phyloP scores from a whole-genome alignment of 2,329 filamentous ascomycete species.

The Magnaporthiopsis rhizophila region DNA sequence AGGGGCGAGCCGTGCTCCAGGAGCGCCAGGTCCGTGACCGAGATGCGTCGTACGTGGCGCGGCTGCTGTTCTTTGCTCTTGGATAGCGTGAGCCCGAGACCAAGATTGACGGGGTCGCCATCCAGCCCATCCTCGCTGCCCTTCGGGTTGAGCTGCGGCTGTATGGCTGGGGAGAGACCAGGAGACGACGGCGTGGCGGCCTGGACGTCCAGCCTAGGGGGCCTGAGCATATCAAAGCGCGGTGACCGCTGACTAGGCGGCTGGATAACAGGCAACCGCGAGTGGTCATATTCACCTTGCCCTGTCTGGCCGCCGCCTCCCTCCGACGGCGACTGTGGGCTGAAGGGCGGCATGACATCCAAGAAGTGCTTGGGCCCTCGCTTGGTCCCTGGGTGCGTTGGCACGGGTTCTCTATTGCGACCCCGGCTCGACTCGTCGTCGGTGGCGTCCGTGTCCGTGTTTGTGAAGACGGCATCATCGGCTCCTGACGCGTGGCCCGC shows the following conservation, averaged over 20 bases:
- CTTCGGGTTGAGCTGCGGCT: neutral
- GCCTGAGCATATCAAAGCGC: conserved; percentile 40
- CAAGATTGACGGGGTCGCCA: neutral
- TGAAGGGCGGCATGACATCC: conserved; percentile 45
- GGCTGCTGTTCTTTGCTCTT: neutral
- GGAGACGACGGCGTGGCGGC: conserved; percentile 11
- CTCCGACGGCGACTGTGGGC: neutral
- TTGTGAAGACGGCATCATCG: neutral
- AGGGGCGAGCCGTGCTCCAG: neutral
- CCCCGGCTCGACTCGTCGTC: conserved; percentile 13
- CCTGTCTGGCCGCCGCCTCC: neutral
- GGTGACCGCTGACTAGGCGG: conserved; percentile 32
- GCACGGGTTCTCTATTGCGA: conserved; percentile 17
- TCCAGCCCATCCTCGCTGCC: neutral
- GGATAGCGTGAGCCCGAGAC: neutral
- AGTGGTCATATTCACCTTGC: neutral
- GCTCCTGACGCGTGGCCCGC: conserved; percentile 14
- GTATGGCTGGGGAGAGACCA: neutral
- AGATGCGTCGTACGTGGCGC: neutral
- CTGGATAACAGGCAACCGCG: conserved; percentile 16
- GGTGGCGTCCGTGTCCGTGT: conserved; percentile 20
- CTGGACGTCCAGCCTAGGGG: conserved; percentile 38
- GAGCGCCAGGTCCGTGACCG: neutral
- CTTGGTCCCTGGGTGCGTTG: neutral
- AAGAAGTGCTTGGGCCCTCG: conserved; percentile 33